phyloP scores from a whole-genome alignment of 257 asterid genomes.

The Misopates orontium region DNA sequence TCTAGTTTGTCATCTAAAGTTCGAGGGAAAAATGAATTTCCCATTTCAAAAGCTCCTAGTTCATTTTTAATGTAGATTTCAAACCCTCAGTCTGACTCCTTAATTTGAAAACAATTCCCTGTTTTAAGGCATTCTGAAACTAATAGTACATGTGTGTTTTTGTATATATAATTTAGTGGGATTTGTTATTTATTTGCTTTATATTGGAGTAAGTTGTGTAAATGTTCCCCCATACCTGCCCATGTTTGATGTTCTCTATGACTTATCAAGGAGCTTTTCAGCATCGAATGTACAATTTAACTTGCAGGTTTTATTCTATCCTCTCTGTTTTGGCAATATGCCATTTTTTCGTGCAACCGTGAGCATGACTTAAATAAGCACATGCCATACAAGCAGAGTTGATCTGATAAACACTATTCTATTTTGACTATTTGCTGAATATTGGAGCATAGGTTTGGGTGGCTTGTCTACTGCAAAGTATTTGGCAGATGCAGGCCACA shows the following conservation, averaged over 20 bases:
- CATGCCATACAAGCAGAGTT: neutral
- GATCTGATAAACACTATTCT: slow-evolving; percentile 4
- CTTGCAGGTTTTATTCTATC: too few species aligned
- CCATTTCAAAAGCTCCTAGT: neutral
- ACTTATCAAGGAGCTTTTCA: too few species aligned
- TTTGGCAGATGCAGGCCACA: slow-evolving; percentile 98
- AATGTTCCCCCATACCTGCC: too few species aligned
- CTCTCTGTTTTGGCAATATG: neutral
- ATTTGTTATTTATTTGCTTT: too few species aligned
- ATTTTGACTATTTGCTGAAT: neutral
- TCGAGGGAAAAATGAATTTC: neutral
- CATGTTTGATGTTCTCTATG: too few species aligned
- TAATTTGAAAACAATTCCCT: too few species aligned
- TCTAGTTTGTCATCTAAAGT: neutral
- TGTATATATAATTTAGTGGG: too few species aligned
- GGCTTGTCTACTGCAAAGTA: slow-evolving; percentile 96
- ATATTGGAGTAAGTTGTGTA: too few species aligned
- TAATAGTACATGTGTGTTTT: too few species aligned
- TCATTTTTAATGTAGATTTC: neutral
- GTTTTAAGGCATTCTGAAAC: too few species aligned
- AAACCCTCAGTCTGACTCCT: neutral
- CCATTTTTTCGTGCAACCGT: neutral
- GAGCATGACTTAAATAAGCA: slow-evolving; percentile 1
- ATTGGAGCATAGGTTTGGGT: slow-evolving; percentile 68
- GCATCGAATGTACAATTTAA: too few species aligned